Evolutionary conservation across 228 moss, liverwort and hornwort genomes (phyloP).

Genomic region (Sphagnum magellanicum): DNA sequence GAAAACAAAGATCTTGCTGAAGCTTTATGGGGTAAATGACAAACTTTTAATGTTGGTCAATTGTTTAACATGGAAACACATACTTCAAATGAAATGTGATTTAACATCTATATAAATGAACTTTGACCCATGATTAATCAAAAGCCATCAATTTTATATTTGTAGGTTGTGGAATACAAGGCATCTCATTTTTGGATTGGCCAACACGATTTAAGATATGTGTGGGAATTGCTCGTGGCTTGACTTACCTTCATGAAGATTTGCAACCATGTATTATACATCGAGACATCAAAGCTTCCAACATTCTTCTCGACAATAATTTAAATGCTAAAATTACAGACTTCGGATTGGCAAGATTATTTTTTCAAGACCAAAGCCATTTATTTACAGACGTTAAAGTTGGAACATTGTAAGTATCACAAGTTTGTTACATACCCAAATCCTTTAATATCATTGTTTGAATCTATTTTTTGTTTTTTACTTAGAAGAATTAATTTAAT

Average conservation of each 20-base stretch:
- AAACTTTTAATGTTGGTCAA: background rate
- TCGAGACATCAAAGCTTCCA: constrained; percentile 12
- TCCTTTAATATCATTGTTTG: too few species aligned
- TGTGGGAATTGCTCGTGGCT: constrained; percentile 16
- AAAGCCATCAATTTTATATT: background rate
- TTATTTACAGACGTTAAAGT: constrained; percentile 13
- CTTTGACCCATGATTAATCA: background rate
- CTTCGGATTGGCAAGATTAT: constrained; percentile 18
- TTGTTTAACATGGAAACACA: too few species aligned
- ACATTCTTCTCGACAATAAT: constrained; percentile 14
- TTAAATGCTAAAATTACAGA: constrained; percentile 21
- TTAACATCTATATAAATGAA: background rate
- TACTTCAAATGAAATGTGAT: too few species aligned
- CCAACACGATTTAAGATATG: constrained; percentile 12
- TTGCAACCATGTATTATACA: constrained; percentile 21
- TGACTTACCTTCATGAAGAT: constrained; percentile 25
- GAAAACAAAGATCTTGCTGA: constrained; percentile 11
- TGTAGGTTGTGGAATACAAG: background rate
- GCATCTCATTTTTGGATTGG: constrained; percentile 6
- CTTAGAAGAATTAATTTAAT: too few species aligned
- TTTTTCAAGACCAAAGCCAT: constrained; percentile 18
- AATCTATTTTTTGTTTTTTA: too few species aligned
- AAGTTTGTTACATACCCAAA: too few species aligned
- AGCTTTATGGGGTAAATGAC: constrained; percentile 1
- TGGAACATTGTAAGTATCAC: constrained; percentile 14